Evolutionary conservation across 164 flowering plant genomes (phyloP), one percentile per base, ranked within the genome.

Genomic region (Tinospora cordifolia): DNA sequence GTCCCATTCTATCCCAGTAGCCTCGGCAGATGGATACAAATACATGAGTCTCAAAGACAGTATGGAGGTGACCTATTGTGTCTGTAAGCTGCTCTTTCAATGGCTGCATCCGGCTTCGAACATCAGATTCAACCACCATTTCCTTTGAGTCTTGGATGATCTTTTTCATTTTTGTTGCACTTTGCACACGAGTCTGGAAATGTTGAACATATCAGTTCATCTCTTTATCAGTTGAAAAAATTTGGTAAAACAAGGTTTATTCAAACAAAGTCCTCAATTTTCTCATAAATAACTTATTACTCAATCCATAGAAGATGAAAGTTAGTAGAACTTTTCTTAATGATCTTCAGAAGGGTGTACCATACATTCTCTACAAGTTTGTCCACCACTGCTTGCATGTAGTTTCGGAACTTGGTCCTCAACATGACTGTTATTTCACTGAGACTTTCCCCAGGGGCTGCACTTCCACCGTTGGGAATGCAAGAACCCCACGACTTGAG

Each of bases 401-500:
- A 90, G 74, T 82, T 86, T 80, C 97, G 85, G 79, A 92, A 92
- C 81, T 95, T 95, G 15, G 98, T 72, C 81, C 96, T 86, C 64
- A 94, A 83, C 92, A 90, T 86, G 72, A 94, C 97, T 30, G 96
- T 89, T 15, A 92, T 87, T 83, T 92, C 98, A 77, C 96, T 87
- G 12, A 89, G 88, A 44, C 87, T 86, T 78, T 95, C 99, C 63
- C 98, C 99, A 66, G 92, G 88, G 30, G 74, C 84, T 47, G 87
- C 68, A 68, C 81, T 87, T 58, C 90, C 93, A 57, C 86, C 81
- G 73, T 79, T 83, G 41, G 90, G 90, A 30, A 87, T 86, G 86
- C 92, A 89, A 65, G 92, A 84, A 59, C 90, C 89, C 92, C 98
- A 90, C 39, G 87, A 79, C 78, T 88, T 92, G 46, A 95, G 75